Percentiles rank a stretch among this genome's conserved stretches.
These are phyloP conservation scores for Backusella luteola DNA, from an alignment of 192 early-diverging fungal species.

Conservation along the genomic window DNA sequence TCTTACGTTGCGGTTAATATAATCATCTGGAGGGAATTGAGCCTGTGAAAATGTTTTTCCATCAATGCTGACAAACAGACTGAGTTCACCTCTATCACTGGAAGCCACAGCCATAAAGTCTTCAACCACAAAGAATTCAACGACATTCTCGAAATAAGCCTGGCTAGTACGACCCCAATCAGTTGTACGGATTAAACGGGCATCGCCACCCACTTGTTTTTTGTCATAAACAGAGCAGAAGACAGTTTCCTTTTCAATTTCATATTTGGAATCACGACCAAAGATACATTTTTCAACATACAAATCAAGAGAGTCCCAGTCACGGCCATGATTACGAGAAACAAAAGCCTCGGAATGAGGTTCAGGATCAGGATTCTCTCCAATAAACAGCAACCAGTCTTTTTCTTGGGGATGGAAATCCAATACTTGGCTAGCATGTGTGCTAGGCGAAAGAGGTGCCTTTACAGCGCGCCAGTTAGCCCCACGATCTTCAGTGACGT, in stretches of 20 bases:
- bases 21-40: conserved; percentile 80
- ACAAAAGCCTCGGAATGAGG: conserved; percentile 75
- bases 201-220: conserved; percentile 55
- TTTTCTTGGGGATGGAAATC: conserved; percentile 87
- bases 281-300: conserved; percentile 85
- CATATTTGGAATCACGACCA: conserved; percentile 59
- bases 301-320: conserved; percentile 51
- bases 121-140: conserved; percentile 75
- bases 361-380: conserved; percentile 46
- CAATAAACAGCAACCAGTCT: conserved; percentile 88
- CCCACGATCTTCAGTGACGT: conserved; percentile 60
- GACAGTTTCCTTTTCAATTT: conserved; percentile 64
- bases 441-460: conserved; percentile 64
- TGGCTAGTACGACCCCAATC: conserved; percentile 35
- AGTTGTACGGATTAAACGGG: conserved; percentile 64
- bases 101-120: conserved; percentile 71
- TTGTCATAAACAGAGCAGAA: conserved; percentile 69
- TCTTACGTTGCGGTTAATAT: conserved; percentile 64
- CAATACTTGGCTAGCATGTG: conserved; percentile 58
- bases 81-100: conserved; percentile 49
- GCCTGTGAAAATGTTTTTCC: conserved; percentile 70
- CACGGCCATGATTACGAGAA: conserved; percentile 67
- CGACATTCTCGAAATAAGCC: conserved; percentile 57
- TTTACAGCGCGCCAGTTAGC: conserved; percentile 38
- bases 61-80: conserved; percentile 72